Conservation (phyloP, 208 protist genomes). For the Acanthamoeba comandoni region DNA sequence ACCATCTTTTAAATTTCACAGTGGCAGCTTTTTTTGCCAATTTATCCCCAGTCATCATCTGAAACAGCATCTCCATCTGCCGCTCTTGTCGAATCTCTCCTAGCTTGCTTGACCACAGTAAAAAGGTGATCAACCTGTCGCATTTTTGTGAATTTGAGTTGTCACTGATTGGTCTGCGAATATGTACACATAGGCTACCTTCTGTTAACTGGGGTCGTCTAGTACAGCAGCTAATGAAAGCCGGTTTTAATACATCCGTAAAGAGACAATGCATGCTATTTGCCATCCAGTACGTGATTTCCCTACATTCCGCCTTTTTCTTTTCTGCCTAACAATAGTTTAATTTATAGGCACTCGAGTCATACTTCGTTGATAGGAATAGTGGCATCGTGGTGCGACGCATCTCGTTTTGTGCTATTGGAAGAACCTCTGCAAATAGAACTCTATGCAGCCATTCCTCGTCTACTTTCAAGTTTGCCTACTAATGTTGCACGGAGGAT, state of each 20-base stretch:
- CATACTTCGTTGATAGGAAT: constrained; percentile 9
- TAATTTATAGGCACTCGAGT: constrained; percentile 15
- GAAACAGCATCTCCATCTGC: no score
- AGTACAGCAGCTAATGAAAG: constrained; percentile 64
- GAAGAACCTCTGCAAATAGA: constrained; percentile 29
- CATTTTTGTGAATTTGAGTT: not conserved
- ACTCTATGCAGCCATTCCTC: constrained; percentile 45
- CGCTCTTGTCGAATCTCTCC: not conserved
- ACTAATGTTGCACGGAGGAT: constrained; percentile 22
- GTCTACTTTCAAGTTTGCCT: constrained; percentile 13
- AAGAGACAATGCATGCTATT: constrained; percentile 20
- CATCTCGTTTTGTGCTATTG: constrained; percentile 4
- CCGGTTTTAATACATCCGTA: not conserved
- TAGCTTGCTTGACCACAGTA: constrained; percentile 27
- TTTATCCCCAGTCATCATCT: no score
- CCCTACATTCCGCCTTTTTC: not conserved
- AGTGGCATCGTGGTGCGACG: constrained; percentile 43
- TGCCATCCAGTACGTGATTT: constrained; percentile 35
- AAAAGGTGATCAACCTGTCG: not conserved
- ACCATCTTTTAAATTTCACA: not conserved
- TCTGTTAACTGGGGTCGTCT: constrained; percentile 47
- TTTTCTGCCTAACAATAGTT: not conserved
- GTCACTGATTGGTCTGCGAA: not conserved
- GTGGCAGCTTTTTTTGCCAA: no score
- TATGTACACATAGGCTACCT: not conserved